These are phyloP conservation scores for Populus alba DNA, from an alignment of 345 rosid genomes.

Conservation along the genomic window DNA sequence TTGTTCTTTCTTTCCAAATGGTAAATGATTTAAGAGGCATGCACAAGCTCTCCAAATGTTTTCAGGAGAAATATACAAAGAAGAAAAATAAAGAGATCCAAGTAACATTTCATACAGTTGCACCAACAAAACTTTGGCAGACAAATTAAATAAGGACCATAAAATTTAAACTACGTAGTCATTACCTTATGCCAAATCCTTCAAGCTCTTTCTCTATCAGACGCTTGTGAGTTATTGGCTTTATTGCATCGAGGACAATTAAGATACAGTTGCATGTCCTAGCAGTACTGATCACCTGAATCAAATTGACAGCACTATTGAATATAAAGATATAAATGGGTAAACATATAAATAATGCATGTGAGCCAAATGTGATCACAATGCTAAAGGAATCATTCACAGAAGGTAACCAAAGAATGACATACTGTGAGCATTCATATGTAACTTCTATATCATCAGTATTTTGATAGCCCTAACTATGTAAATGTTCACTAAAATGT, in stretches of 20 bases:
- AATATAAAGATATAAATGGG: not conserved
- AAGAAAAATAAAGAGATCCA: not conserved
- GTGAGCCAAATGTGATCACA: too few species aligned
- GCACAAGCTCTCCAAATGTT: too few species aligned
- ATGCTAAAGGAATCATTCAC: not conserved
- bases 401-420: not conserved
- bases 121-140: not conserved
- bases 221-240: constrained; percentile 98
- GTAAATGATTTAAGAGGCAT: not conserved
- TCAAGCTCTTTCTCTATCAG: constrained; percentile 97
- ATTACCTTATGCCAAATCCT: constrained; percentile 97
- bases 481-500: too few species aligned
- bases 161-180: not conserved
- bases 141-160: not conserved
- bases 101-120: not conserved
- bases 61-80: not conserved
- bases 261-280: constrained; percentile 93
- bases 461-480: too few species aligned
- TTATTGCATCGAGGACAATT: constrained; percentile 66
- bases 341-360: not conserved
- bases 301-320: not conserved
- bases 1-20: not conserved
- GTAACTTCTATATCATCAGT: too few species aligned
- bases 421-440: not conserved
- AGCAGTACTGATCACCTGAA: constrained; percentile 95